Conservation (phyloP, 495 filamentous ascomycete species). For the Cenococcum geophilum region DNA sequence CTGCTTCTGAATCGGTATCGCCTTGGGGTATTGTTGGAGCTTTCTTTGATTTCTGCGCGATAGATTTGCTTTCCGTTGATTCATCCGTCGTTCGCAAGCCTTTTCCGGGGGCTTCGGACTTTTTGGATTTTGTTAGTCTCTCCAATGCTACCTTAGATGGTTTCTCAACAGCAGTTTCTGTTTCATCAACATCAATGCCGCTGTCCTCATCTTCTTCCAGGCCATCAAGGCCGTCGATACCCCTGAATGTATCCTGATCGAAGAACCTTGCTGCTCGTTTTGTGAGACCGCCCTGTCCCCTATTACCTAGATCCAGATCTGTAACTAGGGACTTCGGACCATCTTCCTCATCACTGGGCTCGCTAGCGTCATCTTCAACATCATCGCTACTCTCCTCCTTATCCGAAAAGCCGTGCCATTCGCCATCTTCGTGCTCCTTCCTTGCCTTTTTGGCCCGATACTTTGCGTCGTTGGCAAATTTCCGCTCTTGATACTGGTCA, state of each 20-base stretch:
- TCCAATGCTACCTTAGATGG: neutral
- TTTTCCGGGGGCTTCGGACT: neutral
- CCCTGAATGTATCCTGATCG: constrained; percentile 89
- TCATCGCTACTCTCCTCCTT: constrained; percentile 43
- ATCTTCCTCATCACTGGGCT: constrained; percentile 51
- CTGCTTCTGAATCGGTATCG: constrained; percentile 44
- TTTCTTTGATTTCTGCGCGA: neutral
- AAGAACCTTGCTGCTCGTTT: constrained; percentile 86
- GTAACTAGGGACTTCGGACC: constrained; percentile 41
- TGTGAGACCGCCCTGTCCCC: constrained; percentile 53
- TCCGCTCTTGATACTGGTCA: constrained; percentile 73
- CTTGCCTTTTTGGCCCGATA: constrained; percentile 81
- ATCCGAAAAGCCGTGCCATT: constrained; percentile 87
- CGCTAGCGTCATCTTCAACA: constrained; percentile 46
- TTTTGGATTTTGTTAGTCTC: constrained; percentile 1
- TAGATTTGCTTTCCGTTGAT: neutral
- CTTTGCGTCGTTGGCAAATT: constrained; percentile 73
- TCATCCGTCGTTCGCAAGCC: constrained; percentile 6
- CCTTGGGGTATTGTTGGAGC: neutral
- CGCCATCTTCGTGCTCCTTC: constrained; percentile 73
- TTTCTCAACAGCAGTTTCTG: constrained; percentile 31
- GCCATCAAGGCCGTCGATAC: constrained; percentile 56
- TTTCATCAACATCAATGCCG: constrained; percentile 43
- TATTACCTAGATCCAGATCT: constrained; percentile 45
- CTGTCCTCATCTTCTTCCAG: constrained; percentile 46